Conservation (phyloP, 163 green algal genomes). For the Chlorella variabilis region DNA sequence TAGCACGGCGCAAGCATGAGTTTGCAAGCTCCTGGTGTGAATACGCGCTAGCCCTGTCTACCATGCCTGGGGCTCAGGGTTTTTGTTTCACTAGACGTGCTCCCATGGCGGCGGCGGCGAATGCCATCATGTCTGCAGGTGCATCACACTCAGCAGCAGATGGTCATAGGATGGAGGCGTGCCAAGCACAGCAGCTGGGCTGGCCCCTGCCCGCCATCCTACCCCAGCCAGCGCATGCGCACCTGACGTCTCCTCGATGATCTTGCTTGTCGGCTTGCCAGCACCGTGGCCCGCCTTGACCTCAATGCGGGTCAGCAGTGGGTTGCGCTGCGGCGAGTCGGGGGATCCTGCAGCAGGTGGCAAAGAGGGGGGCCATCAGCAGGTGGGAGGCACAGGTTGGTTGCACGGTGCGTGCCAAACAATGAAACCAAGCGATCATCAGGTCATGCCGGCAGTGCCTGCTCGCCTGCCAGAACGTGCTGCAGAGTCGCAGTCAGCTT, state of each 20-base stretch:
- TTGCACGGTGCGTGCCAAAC: too few species aligned
- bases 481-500: slow-evolving; percentile 90
- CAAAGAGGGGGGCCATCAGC: neutral
- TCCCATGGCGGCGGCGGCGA: neutral
- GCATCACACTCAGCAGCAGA: neutral
- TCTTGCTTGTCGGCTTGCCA: slow-evolving; percentile 91
- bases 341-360: slow-evolving; percentile 12
- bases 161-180: neutral
- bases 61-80: too few species aligned
- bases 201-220: too few species aligned
- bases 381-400: too few species aligned
- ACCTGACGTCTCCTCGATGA: slow-evolving; percentile 48
- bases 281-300: slow-evolving; percentile 83
- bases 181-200: too few species aligned
- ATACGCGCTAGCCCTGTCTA: too few species aligned
- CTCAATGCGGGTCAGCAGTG: slow-evolving; percentile 74
- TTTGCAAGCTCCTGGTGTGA: too few species aligned
- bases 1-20: too few species aligned
- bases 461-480: slow-evolving; percentile 61
- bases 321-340: slow-evolving; percentile 68
- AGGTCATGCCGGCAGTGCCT: too few species aligned
- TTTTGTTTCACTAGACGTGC: too few species aligned
- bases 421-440: too few species aligned
- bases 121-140: slow-evolving; percentile 15
- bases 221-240: too few species aligned